Evolutionary conservation across 805 yeast species (phyloP).

Genomic region (Barnettozyma californica): DNA sequence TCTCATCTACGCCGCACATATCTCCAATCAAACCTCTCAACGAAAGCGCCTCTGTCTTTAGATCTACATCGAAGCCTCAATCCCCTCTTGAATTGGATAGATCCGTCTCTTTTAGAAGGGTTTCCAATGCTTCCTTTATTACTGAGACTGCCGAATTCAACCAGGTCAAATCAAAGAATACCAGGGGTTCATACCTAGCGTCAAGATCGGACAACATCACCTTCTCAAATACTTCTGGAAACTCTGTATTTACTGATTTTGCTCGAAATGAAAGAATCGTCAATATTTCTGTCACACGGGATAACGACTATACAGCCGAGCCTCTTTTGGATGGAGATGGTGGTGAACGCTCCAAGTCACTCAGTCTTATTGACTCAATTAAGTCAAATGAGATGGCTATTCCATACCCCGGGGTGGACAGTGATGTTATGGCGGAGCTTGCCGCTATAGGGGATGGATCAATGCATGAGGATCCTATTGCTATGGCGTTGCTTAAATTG

Average conservation of each 20-base stretch:
- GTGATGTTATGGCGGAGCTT: slow-evolving; percentile 64
- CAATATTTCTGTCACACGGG: slow-evolving; percentile 13
- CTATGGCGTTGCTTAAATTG: slow-evolving; percentile 67
- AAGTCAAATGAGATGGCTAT: slow-evolving; percentile 18
- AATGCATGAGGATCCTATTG: slow-evolving; percentile 61
- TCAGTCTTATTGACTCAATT: slow-evolving; percentile 10
- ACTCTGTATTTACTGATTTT: slow-evolving; percentile 19
- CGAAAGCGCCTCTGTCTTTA: slow-evolving; percentile 7
- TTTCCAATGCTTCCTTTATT: slow-evolving; percentile 17
- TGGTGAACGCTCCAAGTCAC: slow-evolving; percentile 2
- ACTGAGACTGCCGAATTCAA: background rate
- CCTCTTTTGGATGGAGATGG: background rate
- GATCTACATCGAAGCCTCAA: background rate
- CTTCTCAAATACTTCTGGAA: slow-evolving; percentile 9
- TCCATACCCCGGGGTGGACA: slow-evolving; percentile 43
- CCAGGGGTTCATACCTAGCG: slow-evolving; percentile 21
- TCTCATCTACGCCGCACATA: slow-evolving; percentile 23
- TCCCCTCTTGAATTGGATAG: slow-evolving; percentile 15
- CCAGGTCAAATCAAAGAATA: background rate
- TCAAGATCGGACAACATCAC: slow-evolving; percentile 18
- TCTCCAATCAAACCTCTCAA: slow-evolving; percentile 24
- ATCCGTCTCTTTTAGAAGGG: slow-evolving; percentile 20
- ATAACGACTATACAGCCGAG: background rate
- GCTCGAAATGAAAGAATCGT: slow-evolving; percentile 9
- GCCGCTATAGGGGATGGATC: slow-evolving; percentile 84